phyloP scores from a whole-genome alignment of 345 rosid genomes.

The Passiflora organensis region DNA sequence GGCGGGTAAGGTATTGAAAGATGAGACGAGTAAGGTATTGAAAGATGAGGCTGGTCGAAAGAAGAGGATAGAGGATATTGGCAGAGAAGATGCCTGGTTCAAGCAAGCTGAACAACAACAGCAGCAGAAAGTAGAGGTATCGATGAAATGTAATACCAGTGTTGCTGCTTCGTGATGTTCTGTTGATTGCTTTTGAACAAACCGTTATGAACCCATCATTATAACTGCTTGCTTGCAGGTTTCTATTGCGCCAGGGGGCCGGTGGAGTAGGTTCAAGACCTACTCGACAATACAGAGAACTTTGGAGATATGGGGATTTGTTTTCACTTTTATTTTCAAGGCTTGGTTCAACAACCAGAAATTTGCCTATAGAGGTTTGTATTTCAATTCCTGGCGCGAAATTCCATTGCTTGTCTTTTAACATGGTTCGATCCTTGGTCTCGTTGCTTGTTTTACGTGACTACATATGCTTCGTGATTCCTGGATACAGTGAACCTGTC shows the following conservation, averaged over 20 bases:
- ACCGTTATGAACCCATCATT: too few relatives aligned
- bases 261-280: conserved; percentile 94
- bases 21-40: conserved; percentile 9
- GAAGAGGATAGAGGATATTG: conserved; percentile 89
- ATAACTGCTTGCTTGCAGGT: conserved; percentile 40
- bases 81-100: conserved; percentile 97
- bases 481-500: too few relatives aligned
- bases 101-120: conserved; percentile 37
- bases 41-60: conserved; percentile 56
- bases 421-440: too few relatives aligned
- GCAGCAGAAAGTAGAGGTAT: conserved; percentile 49
- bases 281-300: conserved; percentile 92
- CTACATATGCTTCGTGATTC: too few relatives aligned
- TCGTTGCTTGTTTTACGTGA: too few relatives aligned
- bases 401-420: too few relatives aligned
- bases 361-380: conserved; percentile 77
- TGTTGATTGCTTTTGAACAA: background rate
- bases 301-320: conserved; percentile 96
- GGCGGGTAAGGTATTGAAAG: conserved; percentile 8
- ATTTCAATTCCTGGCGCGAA: background rate
- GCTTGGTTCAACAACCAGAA: conserved; percentile 81
- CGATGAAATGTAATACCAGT: background rate
- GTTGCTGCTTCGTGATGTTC: too few relatives aligned
- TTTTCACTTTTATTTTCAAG: conserved; percentile 64
- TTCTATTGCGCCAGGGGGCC: conserved; percentile 92